Evolutionary conservation across 768 basidiomycete species (phyloP), one percentile per base, ranked within the genome.

Genomic region (Mycena capillaripes): DNA sequence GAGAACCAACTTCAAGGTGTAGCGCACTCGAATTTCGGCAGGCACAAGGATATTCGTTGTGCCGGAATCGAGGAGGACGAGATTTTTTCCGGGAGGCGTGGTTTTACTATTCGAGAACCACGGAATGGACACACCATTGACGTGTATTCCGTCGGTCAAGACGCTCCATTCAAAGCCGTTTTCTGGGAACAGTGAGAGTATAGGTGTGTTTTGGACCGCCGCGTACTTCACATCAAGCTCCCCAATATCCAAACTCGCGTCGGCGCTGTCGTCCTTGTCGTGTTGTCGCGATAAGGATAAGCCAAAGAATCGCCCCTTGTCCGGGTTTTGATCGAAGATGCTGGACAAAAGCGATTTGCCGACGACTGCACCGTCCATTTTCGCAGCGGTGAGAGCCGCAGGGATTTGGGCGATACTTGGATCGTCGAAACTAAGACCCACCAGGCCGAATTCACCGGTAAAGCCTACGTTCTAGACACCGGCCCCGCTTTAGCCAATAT

Each of bases 341-440:
- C 32, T 65, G 34, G 63, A 65, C 17, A 65, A 14, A 17, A 65
- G 14, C 19, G 63, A 65, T 65, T 65, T 52, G 1, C 63, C 63
- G 50, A 65, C 19, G 5, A 27, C 3, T 16, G 50, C 12, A 4
- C 32, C 63, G 52, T 65, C 46, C 1, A 65, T 3, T n/a, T 46
- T 46, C 9, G 50, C 63, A 0, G 48, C 50, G n/a, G 65, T 56
- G 25, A 66, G 32, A 0, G 38, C 38, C 1, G 8, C 17, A 3
- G 42, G 40, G 12, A 66, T 66, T 9, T 21, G 10, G 12, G 21
- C 30, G 52, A 46, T 11, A 19, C 21, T 29, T 10, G 53, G 65
- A 27, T 16, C 16, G 50, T 66, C 65, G 55, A 66, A 66, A 6
- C 65, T 38, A 19, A 66, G 65, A 2, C 65, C 65, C 6, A 66